Base-by-base conservation (phyloP, 805 yeast species). In the Metschnikowia lachancei region DNA sequence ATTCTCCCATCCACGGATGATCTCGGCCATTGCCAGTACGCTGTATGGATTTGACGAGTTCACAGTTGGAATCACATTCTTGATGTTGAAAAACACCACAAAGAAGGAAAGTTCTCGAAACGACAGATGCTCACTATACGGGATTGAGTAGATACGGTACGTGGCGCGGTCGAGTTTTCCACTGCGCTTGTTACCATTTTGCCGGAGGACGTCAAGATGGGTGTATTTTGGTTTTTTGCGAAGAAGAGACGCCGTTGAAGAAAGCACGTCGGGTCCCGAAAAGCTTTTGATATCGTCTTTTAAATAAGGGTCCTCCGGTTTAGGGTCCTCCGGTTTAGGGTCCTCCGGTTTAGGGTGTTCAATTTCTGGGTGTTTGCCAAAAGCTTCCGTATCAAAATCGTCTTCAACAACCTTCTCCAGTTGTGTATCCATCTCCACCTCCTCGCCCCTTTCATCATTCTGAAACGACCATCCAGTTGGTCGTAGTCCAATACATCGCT, bases 71-170 rank as follows among this genome's bases (percentile, higher is more conserved):
- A 90, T 80, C 12, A 88, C 76, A 34, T 72, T 58, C 0, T 65
- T 65, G 52, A 80, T 76, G 7, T 75, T 63, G 34, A 88, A 54
- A 18, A 75, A 65, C 2, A 76, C 67, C 18, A 84, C 77, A 59
- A 92, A 87, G 45, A 76, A 74, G 11, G 83, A 74, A 32, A 94
- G 70, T 58, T 94, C 99, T 32, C 85, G 69, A 57, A 82, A 92
- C 47, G 96, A 87, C 10, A 96, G 88, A 66, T 94, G 99, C 60
- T 94, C 99, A 58, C 95, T 85, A 59, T 94, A 94, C 0, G 99
- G 98, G 1, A 91, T 78, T 10, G 76, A 64, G 54, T 83, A 82
- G 0, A 81, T 69, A 39, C 81, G 76, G 41, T 56, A 61, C 13
- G 65, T 50, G 7, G 63, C 50, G 30, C 50, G 51, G 36, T 64